Evolutionary conservation across 2,329 filamentous ascomycete genomes (phyloP).

Genomic region (Aspergillus alliaceus): DNA sequence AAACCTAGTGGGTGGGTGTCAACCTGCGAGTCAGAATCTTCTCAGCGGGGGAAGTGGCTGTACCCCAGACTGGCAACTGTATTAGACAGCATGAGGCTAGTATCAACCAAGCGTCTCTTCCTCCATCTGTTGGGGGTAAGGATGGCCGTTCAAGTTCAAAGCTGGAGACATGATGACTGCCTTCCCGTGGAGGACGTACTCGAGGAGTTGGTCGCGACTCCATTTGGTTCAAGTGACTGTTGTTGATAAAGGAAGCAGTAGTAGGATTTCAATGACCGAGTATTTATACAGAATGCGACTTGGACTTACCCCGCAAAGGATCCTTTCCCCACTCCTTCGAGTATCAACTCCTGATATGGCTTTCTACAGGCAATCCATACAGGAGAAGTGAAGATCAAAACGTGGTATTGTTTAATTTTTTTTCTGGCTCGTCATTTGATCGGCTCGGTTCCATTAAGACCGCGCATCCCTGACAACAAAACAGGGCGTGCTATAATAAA

Average conservation of each 20-base stretch:
- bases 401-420: too few relatives aligned
- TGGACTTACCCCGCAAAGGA: background rate
- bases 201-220: background rate
- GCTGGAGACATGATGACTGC: background rate
- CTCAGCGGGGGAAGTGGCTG: background rate
- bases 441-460: constrained; percentile 2
- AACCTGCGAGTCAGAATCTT: background rate
- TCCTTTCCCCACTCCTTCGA: background rate
- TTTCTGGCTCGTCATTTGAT: background rate
- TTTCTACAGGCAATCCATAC: too few relatives aligned
- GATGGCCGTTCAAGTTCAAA: constrained; percentile 27
- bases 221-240: background rate
- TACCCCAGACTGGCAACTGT: constrained; percentile 57
- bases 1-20: constrained; percentile 18
- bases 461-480: background rate
- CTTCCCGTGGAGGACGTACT: background rate
- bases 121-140: constrained; percentile 50
- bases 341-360: background rate
- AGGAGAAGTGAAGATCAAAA: background rate
- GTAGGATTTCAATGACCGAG: background rate
- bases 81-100: constrained; percentile 53
- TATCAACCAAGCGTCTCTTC: constrained; percentile 54
- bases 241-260: background rate
- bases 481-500: constrained; percentile 4
- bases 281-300: background rate